Percentiles rank a stretch among this genome's conserved stretches.
Conservation (phyloP, 352 stramenopile species). For the Globisporangium solare region DNA sequence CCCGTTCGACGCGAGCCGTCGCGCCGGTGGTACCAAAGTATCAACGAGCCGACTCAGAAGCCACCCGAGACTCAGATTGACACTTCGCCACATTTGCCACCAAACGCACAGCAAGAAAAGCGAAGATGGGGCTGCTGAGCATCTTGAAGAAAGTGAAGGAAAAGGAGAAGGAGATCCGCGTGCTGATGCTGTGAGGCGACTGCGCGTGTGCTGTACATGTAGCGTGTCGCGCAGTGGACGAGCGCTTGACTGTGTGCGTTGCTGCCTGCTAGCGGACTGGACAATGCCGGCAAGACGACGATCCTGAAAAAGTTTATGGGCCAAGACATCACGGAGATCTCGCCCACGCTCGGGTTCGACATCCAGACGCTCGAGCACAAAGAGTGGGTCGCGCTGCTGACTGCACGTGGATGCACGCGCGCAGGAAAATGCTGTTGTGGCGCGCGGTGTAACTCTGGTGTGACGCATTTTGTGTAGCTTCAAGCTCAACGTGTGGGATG, state of each 20-base stretch:
- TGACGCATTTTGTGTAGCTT: slow-evolving; percentile 20
- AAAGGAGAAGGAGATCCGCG: slow-evolving; percentile 98
- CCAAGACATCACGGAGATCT: slow-evolving; percentile 96
- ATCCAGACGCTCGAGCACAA: slow-evolving; percentile 98
- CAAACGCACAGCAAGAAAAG: slow-evolving; percentile 94
- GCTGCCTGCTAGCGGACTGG: slow-evolving; percentile 82
- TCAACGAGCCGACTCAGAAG: neutral
- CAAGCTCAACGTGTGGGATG: slow-evolving; percentile 92
- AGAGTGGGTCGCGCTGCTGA: slow-evolving; percentile 30
- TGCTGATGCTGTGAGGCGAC: slow-evolving; percentile 93
- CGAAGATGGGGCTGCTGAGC: slow-evolving; percentile 87
- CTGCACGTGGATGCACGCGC: neutral
- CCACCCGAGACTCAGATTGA: slow-evolving; percentile 37
- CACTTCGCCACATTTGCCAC: slow-evolving; percentile 96
- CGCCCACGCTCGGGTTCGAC: slow-evolving; percentile 98
- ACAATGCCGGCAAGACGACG: slow-evolving; percentile 99
- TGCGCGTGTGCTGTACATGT: neutral
- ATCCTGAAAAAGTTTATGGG: slow-evolving; percentile 98
- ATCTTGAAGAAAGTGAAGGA: slow-evolving; percentile 98
- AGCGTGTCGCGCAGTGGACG: too few relatives aligned
- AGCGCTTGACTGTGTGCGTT: neutral
- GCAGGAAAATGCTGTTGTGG: neutral
- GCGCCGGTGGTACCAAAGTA: neutral
- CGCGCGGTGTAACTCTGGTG: neutral
- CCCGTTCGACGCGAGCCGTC: neutral